Evolutionary conservation across 345 rosid species (phyloP).

Genomic region (Ceriops zippeliana): DNA sequence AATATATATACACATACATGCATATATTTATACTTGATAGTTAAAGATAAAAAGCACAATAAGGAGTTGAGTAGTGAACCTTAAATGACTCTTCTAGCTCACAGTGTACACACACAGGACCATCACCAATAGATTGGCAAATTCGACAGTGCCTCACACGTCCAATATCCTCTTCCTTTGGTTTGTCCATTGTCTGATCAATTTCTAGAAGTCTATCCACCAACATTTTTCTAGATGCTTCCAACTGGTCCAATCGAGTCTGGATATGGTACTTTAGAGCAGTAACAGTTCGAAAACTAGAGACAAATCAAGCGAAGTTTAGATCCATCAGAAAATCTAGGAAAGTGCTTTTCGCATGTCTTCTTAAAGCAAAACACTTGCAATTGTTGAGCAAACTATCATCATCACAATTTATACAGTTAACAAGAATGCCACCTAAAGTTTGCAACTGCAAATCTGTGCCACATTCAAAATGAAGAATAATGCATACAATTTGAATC

Average conservation of each 20-base stretch:
- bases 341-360: neutral
- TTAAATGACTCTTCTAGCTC: constrained; percentile 79
- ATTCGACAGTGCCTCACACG: constrained; percentile 63
- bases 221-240: constrained; percentile 58
- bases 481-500: no score
- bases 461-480: no score
- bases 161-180: constrained; percentile 70
- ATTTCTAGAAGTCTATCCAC: constrained; percentile 65
- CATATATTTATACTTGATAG: no score
- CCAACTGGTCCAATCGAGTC: constrained; percentile 68
- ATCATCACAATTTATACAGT: no score
- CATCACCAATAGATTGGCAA: constrained; percentile 66
- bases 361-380: no score
- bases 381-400: no score
- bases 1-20: no score
- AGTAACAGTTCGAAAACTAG: constrained; percentile 67
- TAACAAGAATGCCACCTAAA: no score
- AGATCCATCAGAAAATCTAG: constrained; percentile 11
- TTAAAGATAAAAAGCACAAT: neutral
- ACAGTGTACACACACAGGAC: constrained; percentile 77
- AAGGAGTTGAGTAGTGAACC: constrained; percentile 39
- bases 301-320: constrained; percentile 26
- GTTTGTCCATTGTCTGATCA: constrained; percentile 75
- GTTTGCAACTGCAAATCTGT: no score
- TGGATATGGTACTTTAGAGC: constrained; percentile 82